phyloP scores from a whole-genome alignment of 2,329 filamentous ascomycete species.

The Neospermospora avenae region DNA sequence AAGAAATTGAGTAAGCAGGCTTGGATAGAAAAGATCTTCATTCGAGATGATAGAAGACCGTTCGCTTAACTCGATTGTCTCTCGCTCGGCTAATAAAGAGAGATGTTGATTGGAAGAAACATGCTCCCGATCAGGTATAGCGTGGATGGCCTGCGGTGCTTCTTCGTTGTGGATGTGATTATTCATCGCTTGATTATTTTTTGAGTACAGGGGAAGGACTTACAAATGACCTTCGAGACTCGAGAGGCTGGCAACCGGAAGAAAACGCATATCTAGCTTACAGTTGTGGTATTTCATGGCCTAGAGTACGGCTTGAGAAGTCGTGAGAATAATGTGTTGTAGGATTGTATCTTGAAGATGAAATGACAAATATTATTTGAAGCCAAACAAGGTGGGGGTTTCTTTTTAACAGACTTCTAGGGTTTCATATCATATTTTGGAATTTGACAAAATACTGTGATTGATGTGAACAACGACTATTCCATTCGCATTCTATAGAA shows the following conservation, averaged over 20 bases:
- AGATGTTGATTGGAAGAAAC: conserved; percentile 3
- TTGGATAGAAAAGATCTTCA: neutral
- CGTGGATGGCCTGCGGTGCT: neutral
- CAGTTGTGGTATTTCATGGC: neutral
- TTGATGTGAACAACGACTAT: neutral
- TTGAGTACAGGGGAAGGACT: neutral
- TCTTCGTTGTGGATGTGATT: neutral
- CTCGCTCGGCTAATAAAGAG: neutral
- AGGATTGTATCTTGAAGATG: no score
- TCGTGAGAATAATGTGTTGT: neutral
- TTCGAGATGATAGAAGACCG: neutral
- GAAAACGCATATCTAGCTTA: neutral
- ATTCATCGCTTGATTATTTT: neutral
- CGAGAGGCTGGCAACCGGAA: neutral
- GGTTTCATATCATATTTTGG: neutral
- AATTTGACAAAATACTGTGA: neutral
- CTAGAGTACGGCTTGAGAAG: neutral
- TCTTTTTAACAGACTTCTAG: neutral
- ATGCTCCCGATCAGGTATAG: conserved; percentile 1
- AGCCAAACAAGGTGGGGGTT: neutral
- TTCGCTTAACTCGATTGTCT: neutral
- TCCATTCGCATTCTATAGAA: no score
- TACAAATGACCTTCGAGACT: neutral
- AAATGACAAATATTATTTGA: no score
- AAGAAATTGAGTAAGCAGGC: neutral